Evolutionary conservation across 2,329 filamentous ascomycete species (phyloP), one percentile per base, ranked within the genome.

Genomic region (Ophiostoma sp.): DNA sequence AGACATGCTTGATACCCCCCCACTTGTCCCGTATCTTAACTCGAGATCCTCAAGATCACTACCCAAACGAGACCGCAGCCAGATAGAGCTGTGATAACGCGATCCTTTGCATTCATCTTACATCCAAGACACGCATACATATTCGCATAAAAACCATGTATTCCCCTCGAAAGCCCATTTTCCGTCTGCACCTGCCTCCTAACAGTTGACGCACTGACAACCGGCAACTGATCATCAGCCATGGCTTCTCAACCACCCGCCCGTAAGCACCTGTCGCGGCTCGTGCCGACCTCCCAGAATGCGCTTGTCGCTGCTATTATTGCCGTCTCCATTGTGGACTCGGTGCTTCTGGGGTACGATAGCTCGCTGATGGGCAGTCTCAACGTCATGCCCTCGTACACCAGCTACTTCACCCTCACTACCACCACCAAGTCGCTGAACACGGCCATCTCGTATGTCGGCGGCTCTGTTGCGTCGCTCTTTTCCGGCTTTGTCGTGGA

Each of bases 401-500:
- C 75, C 33, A 54, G 72, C 4, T 77, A 73, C 69, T 78, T 78
- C 33, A 76, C 76, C 0, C 41, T 76, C 23, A 76, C 77, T 0
- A 75, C 73, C 8, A 75, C 76, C 13, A 73, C 75, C 0, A 74
- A 76, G 23, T 77, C 78, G 1, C 76, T 77, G 0, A 76, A 76
- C 8, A 77, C 78, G 73, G 75, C 67, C 39, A 62, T 65, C 20
- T 60, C 64, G 20, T 48, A 57, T 23, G 64, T 66, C 17, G 62
- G 64, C n/a, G 71, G 69, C 57, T 48, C 15, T 8, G 35, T 71
- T 20, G 67, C 69, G 11, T 68, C 70, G 3, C 36, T 73, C 7
- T 31, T 71, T 6, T 33, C 67, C 6, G 44, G 68, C 10, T 67
- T 64, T 44, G 23, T 73, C 23, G 44, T 88, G 73, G 87, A 93